Evolutionary conservation across 176 grass and related monocot genomes (phyloP).

Genomic region (Microstegium vimineum): DNA sequence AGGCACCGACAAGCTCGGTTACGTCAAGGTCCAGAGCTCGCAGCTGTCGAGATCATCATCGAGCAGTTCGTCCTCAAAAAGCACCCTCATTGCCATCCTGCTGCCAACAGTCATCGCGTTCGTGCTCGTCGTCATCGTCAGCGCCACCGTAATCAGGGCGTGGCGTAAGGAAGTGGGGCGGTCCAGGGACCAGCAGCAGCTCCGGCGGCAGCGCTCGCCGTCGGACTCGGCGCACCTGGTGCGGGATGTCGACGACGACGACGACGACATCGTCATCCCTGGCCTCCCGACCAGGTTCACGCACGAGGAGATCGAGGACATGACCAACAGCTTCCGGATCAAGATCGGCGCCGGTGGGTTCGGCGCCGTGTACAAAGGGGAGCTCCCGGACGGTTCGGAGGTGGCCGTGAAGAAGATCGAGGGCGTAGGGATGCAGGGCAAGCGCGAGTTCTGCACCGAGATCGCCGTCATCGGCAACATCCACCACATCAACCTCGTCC

Average conservation of each 20-base stretch:
- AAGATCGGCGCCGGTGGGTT: conserved; percentile 77
- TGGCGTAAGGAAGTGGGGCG: conserved; percentile 35
- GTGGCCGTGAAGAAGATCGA: conserved; percentile 85
- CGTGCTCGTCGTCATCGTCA: conserved; percentile 38
- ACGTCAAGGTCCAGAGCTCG: conserved; percentile 45
- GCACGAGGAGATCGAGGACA: conserved; percentile 50
- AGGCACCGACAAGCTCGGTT: conserved; percentile 17
- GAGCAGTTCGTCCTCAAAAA: conserved; percentile 33
- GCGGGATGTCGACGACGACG: conserved; percentile 17
- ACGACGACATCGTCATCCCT: conserved; percentile 52
- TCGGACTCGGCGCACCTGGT: conserved; percentile 49
- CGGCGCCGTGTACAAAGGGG: conserved; percentile 74
- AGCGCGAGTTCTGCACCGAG: conserved; percentile 86
- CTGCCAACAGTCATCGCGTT: conserved; percentile 49
- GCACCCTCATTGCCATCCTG: conserved; percentile 47
- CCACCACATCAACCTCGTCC: conserved; percentile 83
- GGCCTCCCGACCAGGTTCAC: conserved; percentile 71
- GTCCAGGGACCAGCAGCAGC: conserved; percentile 8
- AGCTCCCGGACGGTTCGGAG: conserved; percentile 40
- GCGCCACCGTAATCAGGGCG: conserved; percentile 16
- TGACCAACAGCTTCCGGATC: conserved; percentile 55
- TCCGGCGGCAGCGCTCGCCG: conserved; percentile 36
- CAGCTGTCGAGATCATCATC: neutral
- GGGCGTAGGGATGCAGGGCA: conserved; percentile 59
- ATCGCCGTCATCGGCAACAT: conserved; percentile 92